These are phyloP conservation scores for Paracoccidioides lutzii DNA, from an alignment of 2,329 filamentous ascomycete genomes.

Conservation along the genomic window DNA sequence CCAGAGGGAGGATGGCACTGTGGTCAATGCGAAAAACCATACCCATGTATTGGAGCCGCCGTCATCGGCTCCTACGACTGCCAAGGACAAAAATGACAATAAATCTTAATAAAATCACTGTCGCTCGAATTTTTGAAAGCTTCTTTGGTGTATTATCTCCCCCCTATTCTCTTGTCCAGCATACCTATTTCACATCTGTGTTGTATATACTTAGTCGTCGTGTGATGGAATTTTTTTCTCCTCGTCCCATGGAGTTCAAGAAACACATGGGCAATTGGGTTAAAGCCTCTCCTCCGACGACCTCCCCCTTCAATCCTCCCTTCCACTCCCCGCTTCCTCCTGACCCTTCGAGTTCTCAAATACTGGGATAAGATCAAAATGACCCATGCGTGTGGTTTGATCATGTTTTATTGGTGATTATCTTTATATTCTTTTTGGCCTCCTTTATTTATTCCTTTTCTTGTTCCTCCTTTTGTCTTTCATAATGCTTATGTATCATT, in stretches of 20 bases:
- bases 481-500: neutral
- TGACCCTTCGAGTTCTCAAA: too few relatives aligned
- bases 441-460: neutral
- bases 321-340: too few relatives aligned
- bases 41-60: conserved; percentile 70
- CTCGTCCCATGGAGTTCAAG: too few relatives aligned
- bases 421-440: too few relatives aligned
- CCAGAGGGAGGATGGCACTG: conserved; percentile 58
- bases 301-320: too few relatives aligned
- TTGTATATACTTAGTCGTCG: too few relatives aligned
- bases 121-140: neutral
- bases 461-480: neutral
- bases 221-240: too few relatives aligned
- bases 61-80: conserved; percentile 3
- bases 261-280: too few relatives aligned
- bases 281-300: too few relatives aligned
- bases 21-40: conserved; percentile 64
- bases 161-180: neutral
- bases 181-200: neutral
- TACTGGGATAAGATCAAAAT: neutral
- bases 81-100: conserved; percentile 2
- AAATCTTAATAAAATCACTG: neutral
- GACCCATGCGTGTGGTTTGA: neutral
- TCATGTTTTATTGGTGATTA: neutral
- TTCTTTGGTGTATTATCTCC: neutral